phyloP scores from a whole-genome alignment of 768 basidiomycete species.

The Russula foetens region DNA sequence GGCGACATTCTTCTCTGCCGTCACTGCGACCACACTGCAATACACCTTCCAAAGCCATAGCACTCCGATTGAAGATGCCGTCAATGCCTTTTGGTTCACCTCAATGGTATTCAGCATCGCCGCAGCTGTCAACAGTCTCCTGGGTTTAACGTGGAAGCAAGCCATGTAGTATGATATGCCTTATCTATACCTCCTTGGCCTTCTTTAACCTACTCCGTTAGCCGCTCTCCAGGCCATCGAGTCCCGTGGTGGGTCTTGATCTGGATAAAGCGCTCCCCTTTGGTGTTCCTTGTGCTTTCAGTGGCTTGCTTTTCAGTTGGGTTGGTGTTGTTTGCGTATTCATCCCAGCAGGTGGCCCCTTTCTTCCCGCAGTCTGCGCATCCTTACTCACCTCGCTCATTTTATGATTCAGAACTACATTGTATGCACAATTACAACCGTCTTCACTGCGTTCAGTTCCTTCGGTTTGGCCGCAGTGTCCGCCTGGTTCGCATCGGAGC shows the following conservation, averaged over 20 bases:
- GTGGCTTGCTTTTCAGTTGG: slow-evolving; percentile 79
- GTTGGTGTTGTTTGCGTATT: slow-evolving; percentile 68
- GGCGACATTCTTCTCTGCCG: slow-evolving; percentile 70
- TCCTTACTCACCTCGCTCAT: background rate
- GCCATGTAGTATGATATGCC: slow-evolving; percentile 62
- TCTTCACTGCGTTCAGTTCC: slow-evolving; percentile 66
- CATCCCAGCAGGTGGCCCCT: slow-evolving; percentile 51
- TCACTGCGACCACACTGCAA: slow-evolving; percentile 66
- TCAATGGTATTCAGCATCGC: slow-evolving; percentile 72
- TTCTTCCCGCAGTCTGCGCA: background rate
- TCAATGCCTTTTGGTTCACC: slow-evolving; percentile 69
- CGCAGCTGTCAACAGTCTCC: slow-evolving; percentile 68
- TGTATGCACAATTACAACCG: slow-evolving; percentile 65
- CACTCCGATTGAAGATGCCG: slow-evolving; percentile 37
- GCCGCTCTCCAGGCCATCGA: slow-evolving; percentile 66
- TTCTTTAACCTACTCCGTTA: slow-evolving; percentile 24
- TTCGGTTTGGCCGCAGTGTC: slow-evolving; percentile 67
- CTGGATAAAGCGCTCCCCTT: slow-evolving; percentile 79
- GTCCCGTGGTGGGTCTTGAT: slow-evolving; percentile 81
- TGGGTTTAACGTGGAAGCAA: slow-evolving; percentile 73
- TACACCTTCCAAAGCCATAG: slow-evolving; percentile 47
- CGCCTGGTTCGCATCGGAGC: slow-evolving; percentile 65
- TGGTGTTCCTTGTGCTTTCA: slow-evolving; percentile 77
- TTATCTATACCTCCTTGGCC: background rate
- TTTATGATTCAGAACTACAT: slow-evolving; percentile 36